Conservation (phyloP, 768 basidiomycete species). For the Rhodotorula babjevae region DNA sequence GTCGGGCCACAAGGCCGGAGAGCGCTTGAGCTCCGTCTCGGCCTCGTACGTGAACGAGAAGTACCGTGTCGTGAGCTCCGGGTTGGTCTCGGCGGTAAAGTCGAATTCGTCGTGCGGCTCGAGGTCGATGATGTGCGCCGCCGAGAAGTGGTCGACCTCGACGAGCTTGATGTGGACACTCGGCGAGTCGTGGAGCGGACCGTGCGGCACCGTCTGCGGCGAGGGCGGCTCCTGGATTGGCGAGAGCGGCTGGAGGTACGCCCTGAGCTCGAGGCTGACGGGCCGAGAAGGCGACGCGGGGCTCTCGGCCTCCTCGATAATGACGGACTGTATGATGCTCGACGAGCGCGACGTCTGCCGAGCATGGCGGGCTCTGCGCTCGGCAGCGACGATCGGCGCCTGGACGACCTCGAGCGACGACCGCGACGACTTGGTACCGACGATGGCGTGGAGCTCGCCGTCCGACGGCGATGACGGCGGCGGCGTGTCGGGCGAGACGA, state of each 20-base stretch:
- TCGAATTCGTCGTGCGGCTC: conserved; percentile 11
- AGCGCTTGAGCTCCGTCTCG: conserved; percentile 19
- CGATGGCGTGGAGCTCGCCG: neutral
- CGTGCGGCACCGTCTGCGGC: conserved; percentile 2
- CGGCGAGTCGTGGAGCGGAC: neutral
- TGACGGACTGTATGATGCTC: conserved; percentile 3
- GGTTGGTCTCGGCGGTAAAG: conserved; percentile 11
- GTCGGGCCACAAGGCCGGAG: conserved; percentile 24
- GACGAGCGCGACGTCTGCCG: conserved; percentile 13
- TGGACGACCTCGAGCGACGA: neutral
- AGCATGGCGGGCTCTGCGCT: neutral
- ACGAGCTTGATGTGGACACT: conserved; percentile 1
- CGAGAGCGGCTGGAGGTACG: conserved; percentile 5
- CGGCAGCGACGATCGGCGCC: too few species aligned
- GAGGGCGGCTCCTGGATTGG: neutral
- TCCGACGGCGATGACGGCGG: conserved; percentile 13
- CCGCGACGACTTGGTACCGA: neutral
- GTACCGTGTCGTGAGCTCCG: conserved; percentile 4
- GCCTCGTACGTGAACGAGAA: conserved; percentile 14
- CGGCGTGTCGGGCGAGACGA: conserved; percentile 24
- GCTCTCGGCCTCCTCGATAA: conserved; percentile 8
- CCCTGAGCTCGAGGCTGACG: neutral
- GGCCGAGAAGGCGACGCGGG: neutral
- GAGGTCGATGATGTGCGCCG: neutral
- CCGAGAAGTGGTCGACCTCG: too few species aligned